Evolutionary conservation across 352 stramenopile species (phyloP), one percentile per base, ranked within the genome.

Genomic region (Phytophthora boehmeriae): DNA sequence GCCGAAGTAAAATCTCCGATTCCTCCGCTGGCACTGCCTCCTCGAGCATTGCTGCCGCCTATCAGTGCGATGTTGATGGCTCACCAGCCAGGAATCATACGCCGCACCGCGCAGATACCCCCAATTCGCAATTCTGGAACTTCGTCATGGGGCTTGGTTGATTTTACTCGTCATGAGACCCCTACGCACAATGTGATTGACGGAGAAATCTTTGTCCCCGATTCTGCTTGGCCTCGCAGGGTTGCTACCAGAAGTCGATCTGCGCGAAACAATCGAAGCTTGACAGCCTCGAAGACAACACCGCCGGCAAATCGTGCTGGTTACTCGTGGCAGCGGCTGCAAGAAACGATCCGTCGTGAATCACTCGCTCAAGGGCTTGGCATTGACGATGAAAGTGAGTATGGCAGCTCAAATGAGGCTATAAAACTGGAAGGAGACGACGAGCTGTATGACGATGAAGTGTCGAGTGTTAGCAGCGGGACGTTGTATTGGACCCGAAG

Each of bases 241-340:
- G 32, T 34, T 58, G 22, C 27, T 2, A 39, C 27, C 44, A 54
- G 19, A 8, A 39, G 14, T 22, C 48, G 23, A 55, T 23, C 14
- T 13, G 20, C 25, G n/a, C 23, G 10, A 11, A 19, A 50, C n/a
- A 48, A 48, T 17, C 46, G 44, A 14, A 35, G 34, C 25, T 28
- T 48, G 44, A 22, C n/a, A 45, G 11, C 34, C 6, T 54, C 55
- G 38, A 64, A 48, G 34, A 25, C 46, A 47, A 56, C 41, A 10
- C 17, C 41, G 8, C 54, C 66, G 47, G 57, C 56, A 4, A 63
- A 6, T 53, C 68, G 70, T 19, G 42, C 71, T 19, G 82, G 78
- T n/a, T 93, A 93, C 66, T 92, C 82, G 44, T 93, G 85, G 85
- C 68, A 84, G 25, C 65, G 82, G 45, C 71, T 93, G 2, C 85